Conservation (phyloP, 305 asterid species). For the Nicotiana rustica region DNA sequence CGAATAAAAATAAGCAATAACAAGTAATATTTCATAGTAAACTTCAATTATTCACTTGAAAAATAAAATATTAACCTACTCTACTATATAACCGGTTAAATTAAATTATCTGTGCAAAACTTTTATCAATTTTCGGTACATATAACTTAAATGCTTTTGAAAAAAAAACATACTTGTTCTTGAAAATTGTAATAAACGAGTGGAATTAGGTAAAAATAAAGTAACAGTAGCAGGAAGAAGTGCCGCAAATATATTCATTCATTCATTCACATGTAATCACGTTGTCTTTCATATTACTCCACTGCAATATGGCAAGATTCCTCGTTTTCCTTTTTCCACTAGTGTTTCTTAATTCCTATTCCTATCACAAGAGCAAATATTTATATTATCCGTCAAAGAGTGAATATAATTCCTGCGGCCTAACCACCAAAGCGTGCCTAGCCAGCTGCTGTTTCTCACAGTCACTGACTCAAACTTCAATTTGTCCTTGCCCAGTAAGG, state of each 20-base stretch:
- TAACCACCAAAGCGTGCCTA: too few species aligned
- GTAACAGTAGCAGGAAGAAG: neutral
- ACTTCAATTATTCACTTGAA: too few species aligned
- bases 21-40: too few species aligned
- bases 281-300: neutral
- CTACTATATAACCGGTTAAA: too few species aligned
- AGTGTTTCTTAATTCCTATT: neutral
- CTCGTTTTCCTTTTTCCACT: neutral
- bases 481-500: too few species aligned
- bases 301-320: neutral
- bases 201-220: constrained; percentile 8
- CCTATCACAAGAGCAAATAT: neutral
- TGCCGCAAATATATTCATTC: neutral
- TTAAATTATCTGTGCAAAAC: too few species aligned
- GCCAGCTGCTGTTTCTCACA: too few species aligned
- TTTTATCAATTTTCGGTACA: too few species aligned
- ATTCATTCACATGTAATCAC: constrained; percentile 3
- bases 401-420: neutral
- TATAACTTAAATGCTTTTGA: neutral
- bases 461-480: too few species aligned
- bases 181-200: neutral
- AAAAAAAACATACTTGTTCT: neutral
- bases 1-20: neutral
- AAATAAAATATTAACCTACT: too few species aligned
- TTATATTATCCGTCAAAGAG: neutral